Conservation (phyloP, 345 rosid genomes). For the Carallia pectinifolia region DNA sequence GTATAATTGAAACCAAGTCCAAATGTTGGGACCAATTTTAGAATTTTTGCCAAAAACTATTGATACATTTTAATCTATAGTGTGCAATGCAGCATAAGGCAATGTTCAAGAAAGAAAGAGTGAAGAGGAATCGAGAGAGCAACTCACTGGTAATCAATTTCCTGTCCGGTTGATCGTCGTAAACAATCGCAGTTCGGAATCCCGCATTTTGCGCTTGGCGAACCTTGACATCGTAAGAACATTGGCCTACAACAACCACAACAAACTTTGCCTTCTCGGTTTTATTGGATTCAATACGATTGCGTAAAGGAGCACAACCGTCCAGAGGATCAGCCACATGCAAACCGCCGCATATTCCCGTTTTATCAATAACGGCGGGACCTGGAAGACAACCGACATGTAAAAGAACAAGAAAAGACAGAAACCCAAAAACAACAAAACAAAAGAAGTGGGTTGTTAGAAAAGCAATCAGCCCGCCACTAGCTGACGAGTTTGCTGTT, state of each 20-base stretch:
- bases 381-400: slow-evolving; percentile 26
- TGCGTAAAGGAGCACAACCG: slow-evolving; percentile 46
- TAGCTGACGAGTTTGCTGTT: no score
- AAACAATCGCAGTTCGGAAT: slow-evolving; percentile 59
- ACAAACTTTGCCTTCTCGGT: slow-evolving; percentile 39
- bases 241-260: slow-evolving; percentile 56
- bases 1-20: no score
- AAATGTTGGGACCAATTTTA: no score
- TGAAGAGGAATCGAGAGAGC: background rate
- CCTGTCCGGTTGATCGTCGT: slow-evolving; percentile 42
- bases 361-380: slow-evolving; percentile 23
- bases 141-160: slow-evolving; percentile 66
- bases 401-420: background rate
- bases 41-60: no score
- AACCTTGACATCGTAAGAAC: slow-evolving; percentile 66
- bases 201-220: slow-evolving; percentile 53
- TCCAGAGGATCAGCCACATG: slow-evolving; percentile 55
- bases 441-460: background rate
- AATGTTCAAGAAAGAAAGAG: background rate
- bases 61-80: no score
- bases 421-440: background rate
- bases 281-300: slow-evolving; percentile 27
- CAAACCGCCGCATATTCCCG: slow-evolving; percentile 61
- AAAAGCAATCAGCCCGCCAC: no score
- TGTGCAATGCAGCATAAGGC: background rate